Conservation (phyloP, 169 alveolate genomes). For the Theileria equi region DNA sequence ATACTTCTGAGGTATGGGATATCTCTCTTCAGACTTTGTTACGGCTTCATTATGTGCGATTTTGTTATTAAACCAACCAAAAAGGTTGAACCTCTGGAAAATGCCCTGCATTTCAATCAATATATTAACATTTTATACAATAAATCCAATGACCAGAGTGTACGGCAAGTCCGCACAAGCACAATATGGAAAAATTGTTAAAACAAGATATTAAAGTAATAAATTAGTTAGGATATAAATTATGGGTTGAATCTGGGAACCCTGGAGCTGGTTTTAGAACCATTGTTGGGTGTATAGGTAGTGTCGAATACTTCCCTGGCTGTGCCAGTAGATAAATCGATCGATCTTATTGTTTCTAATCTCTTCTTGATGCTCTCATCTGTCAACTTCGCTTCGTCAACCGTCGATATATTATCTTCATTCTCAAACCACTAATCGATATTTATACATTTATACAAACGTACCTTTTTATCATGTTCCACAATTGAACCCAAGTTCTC, state of each 20-base stretch:
- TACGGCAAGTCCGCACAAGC: not conserved
- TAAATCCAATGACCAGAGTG: not conserved
- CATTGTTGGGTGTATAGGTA: not conserved
- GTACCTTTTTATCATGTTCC: constrained; percentile 1
- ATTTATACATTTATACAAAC: not conserved
- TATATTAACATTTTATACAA: too few relatives aligned
- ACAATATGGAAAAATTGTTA: not conserved
- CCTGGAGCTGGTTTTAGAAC: not conserved
- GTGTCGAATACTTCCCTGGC: constrained; percentile 3
- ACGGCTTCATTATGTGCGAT: not conserved
- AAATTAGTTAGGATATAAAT: not conserved
- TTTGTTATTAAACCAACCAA: too few relatives aligned
- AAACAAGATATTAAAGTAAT: not conserved
- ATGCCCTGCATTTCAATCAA: too few relatives aligned
- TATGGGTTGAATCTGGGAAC: constrained; percentile 20
- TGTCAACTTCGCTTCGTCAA: not conserved
- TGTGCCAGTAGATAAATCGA: not conserved
- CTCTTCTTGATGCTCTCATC: constrained; percentile 2
- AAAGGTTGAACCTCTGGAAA: too few relatives aligned
- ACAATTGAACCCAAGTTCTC: constrained; percentile 18
- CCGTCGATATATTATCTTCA: constrained; percentile 7
- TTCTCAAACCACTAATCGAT: constrained; percentile 33
- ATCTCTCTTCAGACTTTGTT: constrained; percentile 52
- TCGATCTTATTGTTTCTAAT: not conserved
- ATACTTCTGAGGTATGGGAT: constrained; percentile 73